Evolutionary conservation across 192 early-diverging fungal genomes (phyloP).

Genomic region (Coemansia sp.): DNA sequence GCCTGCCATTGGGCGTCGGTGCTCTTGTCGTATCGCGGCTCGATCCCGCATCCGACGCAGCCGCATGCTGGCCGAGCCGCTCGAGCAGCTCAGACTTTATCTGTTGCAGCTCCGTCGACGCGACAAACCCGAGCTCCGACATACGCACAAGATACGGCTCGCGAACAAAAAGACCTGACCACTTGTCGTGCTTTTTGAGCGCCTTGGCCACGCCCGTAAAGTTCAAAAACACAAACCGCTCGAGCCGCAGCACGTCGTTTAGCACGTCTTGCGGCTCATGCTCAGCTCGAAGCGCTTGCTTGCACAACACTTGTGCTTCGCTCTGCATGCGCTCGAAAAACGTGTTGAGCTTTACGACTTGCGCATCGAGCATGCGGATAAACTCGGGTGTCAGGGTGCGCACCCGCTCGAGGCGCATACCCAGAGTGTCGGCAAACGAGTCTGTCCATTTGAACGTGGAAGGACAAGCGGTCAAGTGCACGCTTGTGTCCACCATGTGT

Average conservation of each 20-base stretch:
- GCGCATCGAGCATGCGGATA: constrained; percentile 62
- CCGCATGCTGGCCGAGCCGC: constrained; percentile 27
- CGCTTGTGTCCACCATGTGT: constrained; percentile 60
- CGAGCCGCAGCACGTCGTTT: constrained; percentile 67
- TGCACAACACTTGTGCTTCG: constrained; percentile 20
- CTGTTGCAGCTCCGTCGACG: constrained; percentile 60
- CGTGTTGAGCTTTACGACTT: constrained; percentile 63
- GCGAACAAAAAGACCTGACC: constrained; percentile 71
- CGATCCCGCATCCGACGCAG: neutral
- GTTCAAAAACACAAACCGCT: constrained; percentile 82
- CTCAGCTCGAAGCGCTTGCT: constrained; percentile 21
- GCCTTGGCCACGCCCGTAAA: constrained; percentile 85
- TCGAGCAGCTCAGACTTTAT: constrained; percentile 74
- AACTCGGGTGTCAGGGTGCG: constrained; percentile 67
- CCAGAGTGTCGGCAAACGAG: constrained; percentile 61
- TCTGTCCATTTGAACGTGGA: constrained; percentile 38
- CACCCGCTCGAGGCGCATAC: constrained; percentile 57
- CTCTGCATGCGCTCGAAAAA: constrained; percentile 54
- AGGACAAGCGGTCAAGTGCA: constrained; percentile 41
- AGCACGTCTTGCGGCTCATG: constrained; percentile 45
- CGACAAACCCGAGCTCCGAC: constrained; percentile 65
- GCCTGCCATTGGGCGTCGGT: constrained; percentile 12
- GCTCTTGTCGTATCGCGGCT: constrained; percentile 17
- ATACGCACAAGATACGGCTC: constrained; percentile 73
- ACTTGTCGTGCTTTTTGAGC: constrained; percentile 83